A percentile compares a stretch with the other conserved stretches of the same genome.
Evolutionary conservation across 805 yeast species (phyloP).

Genomic region (Torulaspora franciscae): DNA sequence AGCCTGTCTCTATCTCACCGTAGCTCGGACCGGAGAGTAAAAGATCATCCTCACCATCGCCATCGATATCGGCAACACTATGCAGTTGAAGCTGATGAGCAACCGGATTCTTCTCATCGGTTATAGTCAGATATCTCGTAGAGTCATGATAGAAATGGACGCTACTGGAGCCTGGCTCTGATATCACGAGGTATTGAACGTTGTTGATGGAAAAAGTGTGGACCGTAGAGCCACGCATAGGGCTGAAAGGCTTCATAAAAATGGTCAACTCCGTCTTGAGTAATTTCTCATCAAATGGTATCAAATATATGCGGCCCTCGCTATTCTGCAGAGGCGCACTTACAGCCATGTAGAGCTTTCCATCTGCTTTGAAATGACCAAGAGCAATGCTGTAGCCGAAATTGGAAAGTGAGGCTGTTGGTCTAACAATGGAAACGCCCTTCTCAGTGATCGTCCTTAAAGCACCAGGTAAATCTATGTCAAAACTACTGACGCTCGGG

Average conservation of each 20-base stretch:
- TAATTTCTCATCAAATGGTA: conserved; percentile 37
- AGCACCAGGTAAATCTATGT: not conserved
- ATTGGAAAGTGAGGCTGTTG: conserved; percentile 24
- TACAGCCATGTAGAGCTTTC: conserved; percentile 43
- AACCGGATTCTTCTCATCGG: conserved; percentile 16
- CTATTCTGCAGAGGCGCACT: conserved; percentile 47
- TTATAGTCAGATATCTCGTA: conserved; percentile 25
- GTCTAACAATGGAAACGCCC: not conserved
- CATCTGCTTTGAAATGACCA: conserved; percentile 40
- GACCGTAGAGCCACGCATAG: conserved; percentile 42
- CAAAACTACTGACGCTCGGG: conserved; percentile 10
- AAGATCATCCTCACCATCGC: conserved; percentile 41
- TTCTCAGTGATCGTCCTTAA: not conserved
- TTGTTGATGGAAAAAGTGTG: conserved; percentile 30
- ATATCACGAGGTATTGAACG: conserved; percentile 39
- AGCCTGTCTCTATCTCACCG: conserved; percentile 33
- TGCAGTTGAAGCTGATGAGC: conserved; percentile 36
- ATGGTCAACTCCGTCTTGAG: not conserved
- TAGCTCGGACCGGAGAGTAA: conserved; percentile 43
- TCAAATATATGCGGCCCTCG: conserved; percentile 42
- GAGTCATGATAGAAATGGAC: conserved; percentile 37
- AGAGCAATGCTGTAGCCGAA: conserved; percentile 46
- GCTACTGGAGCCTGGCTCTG: conserved; percentile 50
- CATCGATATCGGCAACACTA: conserved; percentile 34
- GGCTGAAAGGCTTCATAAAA: conserved; percentile 12